Evolutionary conservation across 805 yeast species (phyloP).

Genomic region (Barnettozyma salicaria): DNA sequence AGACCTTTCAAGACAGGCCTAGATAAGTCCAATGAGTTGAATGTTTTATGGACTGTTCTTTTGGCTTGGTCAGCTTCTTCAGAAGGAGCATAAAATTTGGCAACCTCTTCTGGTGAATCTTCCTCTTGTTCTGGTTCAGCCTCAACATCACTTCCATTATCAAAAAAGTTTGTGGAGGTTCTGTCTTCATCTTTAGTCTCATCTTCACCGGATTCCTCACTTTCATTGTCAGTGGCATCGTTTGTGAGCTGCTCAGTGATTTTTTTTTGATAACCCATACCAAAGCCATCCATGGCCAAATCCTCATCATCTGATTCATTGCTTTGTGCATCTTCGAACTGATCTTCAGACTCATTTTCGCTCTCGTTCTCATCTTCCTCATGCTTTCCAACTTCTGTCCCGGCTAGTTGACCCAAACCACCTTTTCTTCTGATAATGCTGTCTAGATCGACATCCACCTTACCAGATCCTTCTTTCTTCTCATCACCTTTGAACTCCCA

Average conservation of each 20-base stretch:
- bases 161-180: too few species aligned
- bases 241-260: constrained; percentile 25
- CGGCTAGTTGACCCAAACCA: constrained; percentile 55
- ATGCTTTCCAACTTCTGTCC: constrained; percentile 33
- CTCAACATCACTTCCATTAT: constrained; percentile 29
- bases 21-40: constrained; percentile 74
- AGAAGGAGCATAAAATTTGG: constrained; percentile 63
- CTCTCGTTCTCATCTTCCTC: constrained; percentile 39
- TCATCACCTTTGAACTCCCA: constrained; percentile 74
- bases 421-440: constrained; percentile 84
- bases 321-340: constrained; percentile 25
- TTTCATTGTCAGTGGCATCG: constrained; percentile 26
- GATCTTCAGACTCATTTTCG: constrained; percentile 34
- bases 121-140: constrained; percentile 34
- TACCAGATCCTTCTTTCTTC: constrained; percentile 20
- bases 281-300: constrained; percentile 43
- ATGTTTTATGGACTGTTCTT: constrained; percentile 50
- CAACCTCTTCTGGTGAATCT: constrained; percentile 79
- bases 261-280: constrained; percentile 27
- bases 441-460: constrained; percentile 77
- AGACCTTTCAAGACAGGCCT: constrained; percentile 87
- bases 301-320: constrained; percentile 35
- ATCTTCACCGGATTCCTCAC: constrained; percentile 29
- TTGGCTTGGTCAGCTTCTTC: constrained; percentile 50
- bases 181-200: constrained; percentile 32